Conservation (phyloP, 176 grass and related monocot species). For the Oryza nivara region DNA sequence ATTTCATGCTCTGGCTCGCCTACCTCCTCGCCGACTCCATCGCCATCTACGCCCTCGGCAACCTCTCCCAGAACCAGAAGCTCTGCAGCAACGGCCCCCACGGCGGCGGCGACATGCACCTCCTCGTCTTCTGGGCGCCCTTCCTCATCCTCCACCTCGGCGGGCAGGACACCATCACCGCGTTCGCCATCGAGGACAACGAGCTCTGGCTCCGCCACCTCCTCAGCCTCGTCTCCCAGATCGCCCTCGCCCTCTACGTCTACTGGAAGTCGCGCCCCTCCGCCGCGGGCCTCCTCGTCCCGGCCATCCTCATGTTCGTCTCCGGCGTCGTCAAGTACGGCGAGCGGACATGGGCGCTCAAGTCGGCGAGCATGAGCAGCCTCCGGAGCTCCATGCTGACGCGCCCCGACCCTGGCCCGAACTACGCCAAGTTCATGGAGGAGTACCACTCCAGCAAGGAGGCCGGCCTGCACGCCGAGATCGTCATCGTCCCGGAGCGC, state of each 20-base stretch:
- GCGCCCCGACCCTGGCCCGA: neutral
- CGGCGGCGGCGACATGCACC: neutral
- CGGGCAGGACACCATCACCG: neutral
- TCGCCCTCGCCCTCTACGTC: neutral
- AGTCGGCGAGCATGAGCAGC: neutral
- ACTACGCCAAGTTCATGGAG: neutral
- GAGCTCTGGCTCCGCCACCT: constrained; percentile 6
- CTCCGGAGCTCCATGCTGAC: neutral
- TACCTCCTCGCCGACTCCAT: constrained; percentile 6
- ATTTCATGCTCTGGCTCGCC: neutral
- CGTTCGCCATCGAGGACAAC: neutral
- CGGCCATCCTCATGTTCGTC: neutral
- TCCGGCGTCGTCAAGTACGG: neutral
- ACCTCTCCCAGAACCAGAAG: constrained; percentile 1
- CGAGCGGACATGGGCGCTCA: neutral
- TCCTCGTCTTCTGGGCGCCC: neutral
- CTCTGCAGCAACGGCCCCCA: neutral
- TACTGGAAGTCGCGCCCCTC: neutral
- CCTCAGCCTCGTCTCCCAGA: constrained; percentile 1
- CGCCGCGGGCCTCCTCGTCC: neutral
- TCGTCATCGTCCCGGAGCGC: neutral
- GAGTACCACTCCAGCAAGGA: neutral
- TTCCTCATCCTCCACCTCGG: constrained; percentile 7
- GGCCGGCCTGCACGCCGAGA: neutral
- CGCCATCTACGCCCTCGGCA: neutral